A percentile compares a stretch with the other conserved stretches of the same genome.
phyloP scores from a whole-genome alignment of 179 eudicot species.

The Corrigiola litoralis region DNA sequence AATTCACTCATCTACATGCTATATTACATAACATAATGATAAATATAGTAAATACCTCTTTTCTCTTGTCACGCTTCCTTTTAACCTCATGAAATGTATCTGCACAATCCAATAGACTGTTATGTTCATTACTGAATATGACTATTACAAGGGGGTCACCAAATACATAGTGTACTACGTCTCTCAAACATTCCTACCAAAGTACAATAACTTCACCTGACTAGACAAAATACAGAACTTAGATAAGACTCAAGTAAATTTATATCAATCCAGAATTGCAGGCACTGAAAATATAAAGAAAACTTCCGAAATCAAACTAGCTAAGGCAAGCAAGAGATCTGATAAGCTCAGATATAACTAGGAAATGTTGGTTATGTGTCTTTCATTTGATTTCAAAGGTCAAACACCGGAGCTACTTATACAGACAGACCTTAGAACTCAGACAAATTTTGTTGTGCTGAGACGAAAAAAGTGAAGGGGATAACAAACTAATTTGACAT shows the following conservation, averaged over 20 bases:
- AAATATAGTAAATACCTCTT: constrained; percentile 47
- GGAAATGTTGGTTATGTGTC: too few species aligned
- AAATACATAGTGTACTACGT: neutral
- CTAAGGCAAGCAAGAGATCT: too few species aligned
- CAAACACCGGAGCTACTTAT: too few species aligned
- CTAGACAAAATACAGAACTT: neutral
- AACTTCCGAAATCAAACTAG: too few species aligned
- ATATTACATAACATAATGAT: neutral
- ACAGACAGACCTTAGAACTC: too few species aligned
- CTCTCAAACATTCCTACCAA: neutral
- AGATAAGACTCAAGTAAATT: neutral
- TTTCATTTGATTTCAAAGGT: too few species aligned
- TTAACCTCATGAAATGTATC: constrained; percentile 96
- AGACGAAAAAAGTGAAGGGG: too few species aligned
- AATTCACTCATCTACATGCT: too few species aligned
- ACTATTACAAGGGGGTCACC: too few species aligned
- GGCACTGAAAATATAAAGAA: neutral
- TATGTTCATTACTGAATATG: neutral
- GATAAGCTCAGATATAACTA: too few species aligned
- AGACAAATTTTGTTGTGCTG: too few species aligned
- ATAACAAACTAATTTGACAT: too few species aligned
- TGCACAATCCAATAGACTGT: constrained; percentile 28
- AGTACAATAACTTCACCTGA: neutral
- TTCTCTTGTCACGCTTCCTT: constrained; percentile 71
- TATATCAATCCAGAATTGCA: neutral